Evolutionary conservation across 2,329 filamentous ascomycete species (phyloP).

Genomic region (Mycogone perniciosa): DNA sequence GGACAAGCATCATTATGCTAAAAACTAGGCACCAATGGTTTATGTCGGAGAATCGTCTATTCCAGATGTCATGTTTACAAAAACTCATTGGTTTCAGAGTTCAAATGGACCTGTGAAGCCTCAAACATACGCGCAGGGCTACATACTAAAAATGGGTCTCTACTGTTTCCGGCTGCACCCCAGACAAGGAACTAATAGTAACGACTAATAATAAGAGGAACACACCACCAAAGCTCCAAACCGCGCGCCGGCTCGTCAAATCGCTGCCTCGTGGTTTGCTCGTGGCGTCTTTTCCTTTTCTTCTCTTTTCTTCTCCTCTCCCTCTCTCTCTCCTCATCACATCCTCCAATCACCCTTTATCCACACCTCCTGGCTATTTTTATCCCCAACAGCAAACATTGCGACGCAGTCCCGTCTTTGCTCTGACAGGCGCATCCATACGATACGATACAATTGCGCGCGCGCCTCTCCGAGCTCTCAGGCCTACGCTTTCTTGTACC

Average conservation of each 20-base stretch:
- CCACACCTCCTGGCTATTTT: not conserved
- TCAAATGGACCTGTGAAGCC: too few species aligned
- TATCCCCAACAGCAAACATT: not conserved
- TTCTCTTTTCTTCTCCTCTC: not conserved
- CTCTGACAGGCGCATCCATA: too few species aligned
- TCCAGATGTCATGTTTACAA: too few species aligned
- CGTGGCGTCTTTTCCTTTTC: not conserved
- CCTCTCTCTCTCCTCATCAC: not conserved
- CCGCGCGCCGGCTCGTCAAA: not conserved
- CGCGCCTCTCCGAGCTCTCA: not conserved
- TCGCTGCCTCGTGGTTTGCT: not conserved
- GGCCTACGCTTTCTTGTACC: too few species aligned
- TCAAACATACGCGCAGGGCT: too few species aligned
- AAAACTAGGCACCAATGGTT: too few species aligned
- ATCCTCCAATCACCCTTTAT: not conserved
- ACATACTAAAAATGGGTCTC: too few species aligned
- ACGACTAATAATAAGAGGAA: too few species aligned
- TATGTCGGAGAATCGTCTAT: too few species aligned
- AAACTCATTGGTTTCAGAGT: too few species aligned
- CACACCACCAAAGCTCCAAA: not conserved
- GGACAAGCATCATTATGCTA: too few species aligned
- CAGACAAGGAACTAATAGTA: not conserved
- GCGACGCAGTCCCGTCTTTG: not conserved
- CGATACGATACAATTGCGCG: not conserved
- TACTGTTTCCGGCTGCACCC: not conserved